Percentiles rank a stretch among this genome's conserved stretches.
Evolutionary conservation across 2,329 filamentous ascomycete species (phyloP).

Genomic region (Leptographium flavum): DNA sequence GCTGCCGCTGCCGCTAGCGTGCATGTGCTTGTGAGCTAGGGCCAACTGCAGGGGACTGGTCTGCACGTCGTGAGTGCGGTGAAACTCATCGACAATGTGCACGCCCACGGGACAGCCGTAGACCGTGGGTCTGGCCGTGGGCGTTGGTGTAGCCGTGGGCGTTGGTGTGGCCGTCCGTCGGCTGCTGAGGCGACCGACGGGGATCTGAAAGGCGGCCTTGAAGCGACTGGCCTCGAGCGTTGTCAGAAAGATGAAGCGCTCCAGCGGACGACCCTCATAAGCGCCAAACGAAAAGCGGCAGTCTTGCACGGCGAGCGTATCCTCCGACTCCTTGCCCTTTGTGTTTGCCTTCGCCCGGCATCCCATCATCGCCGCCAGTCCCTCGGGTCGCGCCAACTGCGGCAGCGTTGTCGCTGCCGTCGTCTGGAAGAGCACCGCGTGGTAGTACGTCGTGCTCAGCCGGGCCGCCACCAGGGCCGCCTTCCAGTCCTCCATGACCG

Average conservation of each 20-base stretch:
- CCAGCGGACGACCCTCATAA: neutral
- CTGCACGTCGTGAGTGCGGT: neutral
- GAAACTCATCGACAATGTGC: slow-evolving; percentile 9
- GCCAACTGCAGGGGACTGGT: slow-evolving; percentile 1
- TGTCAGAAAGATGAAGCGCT: slow-evolving; percentile 8
- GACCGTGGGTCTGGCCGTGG: neutral
- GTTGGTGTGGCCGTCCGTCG: too few relatives aligned
- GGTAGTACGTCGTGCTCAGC: slow-evolving; percentile 1
- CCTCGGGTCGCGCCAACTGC: neutral
- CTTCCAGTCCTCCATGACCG: slow-evolving; percentile 2
- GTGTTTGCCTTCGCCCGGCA: neutral
- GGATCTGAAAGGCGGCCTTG: slow-evolving; percentile 1
- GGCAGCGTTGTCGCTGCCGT: neutral
- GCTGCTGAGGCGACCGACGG: neutral
- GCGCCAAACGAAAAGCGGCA: neutral
- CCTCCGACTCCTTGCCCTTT: neutral
- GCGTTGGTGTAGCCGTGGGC: neutral
- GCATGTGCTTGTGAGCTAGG: slow-evolving; percentile 1
- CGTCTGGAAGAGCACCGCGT: neutral
- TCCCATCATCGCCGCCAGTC: neutral
- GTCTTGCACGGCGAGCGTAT: neutral
- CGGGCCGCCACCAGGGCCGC: neutral
- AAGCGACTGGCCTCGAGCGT: slow-evolving; percentile 1
- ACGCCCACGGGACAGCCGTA: slow-evolving; percentile 8
- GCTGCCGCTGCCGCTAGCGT: neutral